phyloP scores from a whole-genome alignment of 345 rosid genomes.

The Excoecaria cochinchinensis region DNA sequence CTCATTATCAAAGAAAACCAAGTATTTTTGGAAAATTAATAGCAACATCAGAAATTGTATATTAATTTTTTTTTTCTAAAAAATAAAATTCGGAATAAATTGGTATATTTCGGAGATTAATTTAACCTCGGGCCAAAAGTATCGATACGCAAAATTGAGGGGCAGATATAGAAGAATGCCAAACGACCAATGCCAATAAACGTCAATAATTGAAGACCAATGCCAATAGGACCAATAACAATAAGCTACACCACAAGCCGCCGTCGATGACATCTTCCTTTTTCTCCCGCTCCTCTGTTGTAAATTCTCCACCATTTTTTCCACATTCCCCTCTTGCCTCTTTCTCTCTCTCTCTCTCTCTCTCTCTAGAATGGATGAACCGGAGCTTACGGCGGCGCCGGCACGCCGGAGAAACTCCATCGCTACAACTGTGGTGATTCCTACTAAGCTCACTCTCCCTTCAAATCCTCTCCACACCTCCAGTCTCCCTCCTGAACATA shows the following conservation, averaged over 20 bases:
- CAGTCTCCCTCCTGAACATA: conserved; percentile 18
- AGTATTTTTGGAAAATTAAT: too few species aligned
- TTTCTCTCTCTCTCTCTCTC: background rate
- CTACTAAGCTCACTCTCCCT: conserved; percentile 20
- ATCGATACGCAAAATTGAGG: background rate
- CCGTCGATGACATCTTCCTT: background rate
- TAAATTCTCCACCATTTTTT: background rate
- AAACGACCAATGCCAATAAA: background rate
- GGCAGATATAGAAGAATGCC: background rate
- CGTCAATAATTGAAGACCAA: background rate
- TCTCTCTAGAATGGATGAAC: background rate
- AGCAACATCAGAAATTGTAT: too few species aligned
- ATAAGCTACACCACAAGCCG: background rate
- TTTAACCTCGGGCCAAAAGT: background rate
- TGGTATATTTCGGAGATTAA: background rate
- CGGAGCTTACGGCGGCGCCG: conserved; percentile 4
- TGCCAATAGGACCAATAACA: too few species aligned
- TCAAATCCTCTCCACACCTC: conserved; percentile 33
- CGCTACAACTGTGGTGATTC: conserved; percentile 23
- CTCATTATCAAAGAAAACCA: too few species aligned
- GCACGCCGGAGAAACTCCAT: conserved; percentile 55
- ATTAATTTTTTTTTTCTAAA: too few species aligned
- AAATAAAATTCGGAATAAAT: too few species aligned
- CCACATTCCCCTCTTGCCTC: background rate
- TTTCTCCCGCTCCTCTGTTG: background rate